Evolutionary conservation across 2,329 filamentous ascomycete genomes (phyloP).

Genomic region (Drechslera avenae): DNA sequence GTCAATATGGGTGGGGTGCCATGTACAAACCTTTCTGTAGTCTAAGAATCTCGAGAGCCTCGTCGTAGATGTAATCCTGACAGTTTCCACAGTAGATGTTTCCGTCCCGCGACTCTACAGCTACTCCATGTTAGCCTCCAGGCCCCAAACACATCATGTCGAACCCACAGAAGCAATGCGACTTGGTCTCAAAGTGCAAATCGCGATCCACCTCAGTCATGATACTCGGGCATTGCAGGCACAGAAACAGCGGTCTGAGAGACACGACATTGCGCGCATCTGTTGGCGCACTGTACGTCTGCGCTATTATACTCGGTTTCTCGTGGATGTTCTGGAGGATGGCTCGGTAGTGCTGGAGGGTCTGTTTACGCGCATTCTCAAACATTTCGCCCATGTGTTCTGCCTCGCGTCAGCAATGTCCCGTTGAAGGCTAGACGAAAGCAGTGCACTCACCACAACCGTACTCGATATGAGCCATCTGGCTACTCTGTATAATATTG

Average conservation of each 20-base stretch:
- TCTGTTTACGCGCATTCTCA: conserved; percentile 69
- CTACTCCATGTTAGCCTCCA: conserved; percentile 52
- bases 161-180: conserved; percentile 72
- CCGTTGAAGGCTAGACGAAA: background rate
- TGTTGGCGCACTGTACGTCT: conserved; percentile 61
- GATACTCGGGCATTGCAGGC: conserved; percentile 69
- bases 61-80: conserved; percentile 82
- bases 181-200: conserved; percentile 70
- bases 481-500: conserved; percentile 45
- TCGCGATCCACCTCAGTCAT: conserved; percentile 68
- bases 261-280: conserved; percentile 64
- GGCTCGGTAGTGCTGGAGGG: conserved; percentile 73
- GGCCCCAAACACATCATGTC: background rate
- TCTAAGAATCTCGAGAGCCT: conserved; percentile 76
- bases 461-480: conserved; percentile 50
- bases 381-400: conserved; percentile 75
- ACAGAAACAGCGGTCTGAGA: conserved; percentile 60
- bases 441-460: conserved; percentile 47
- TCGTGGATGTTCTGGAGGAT: conserved; percentile 74
- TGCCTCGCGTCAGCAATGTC: conserved; percentile 47
- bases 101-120: conserved; percentile 77
- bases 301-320: conserved; percentile 65
- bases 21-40: conserved; percentile 66
- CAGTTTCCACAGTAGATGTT: conserved; percentile 81
- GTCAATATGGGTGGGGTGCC: background rate